Conservation (phyloP, 495 filamentous ascomycete species). For the Glonium stellatum region DNA sequence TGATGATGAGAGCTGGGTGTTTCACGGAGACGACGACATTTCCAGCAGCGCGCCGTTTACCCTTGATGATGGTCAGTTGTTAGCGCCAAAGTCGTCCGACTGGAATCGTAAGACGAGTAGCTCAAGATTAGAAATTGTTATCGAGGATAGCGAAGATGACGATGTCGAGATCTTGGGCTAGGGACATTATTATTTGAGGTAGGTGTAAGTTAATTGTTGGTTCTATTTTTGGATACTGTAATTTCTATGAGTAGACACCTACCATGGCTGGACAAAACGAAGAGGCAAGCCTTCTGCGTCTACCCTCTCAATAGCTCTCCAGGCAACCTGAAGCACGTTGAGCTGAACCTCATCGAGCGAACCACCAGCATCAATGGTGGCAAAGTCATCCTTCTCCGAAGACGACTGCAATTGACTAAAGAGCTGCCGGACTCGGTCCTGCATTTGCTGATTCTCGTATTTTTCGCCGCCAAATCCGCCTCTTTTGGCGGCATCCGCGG, state of each 20-base stretch:
- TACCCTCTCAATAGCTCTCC: slow-evolving; percentile 34
- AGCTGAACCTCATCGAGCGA: slow-evolving; percentile 27
- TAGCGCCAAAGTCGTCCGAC: background rate
- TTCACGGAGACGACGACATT: slow-evolving; percentile 4
- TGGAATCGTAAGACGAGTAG: slow-evolving; percentile 24
- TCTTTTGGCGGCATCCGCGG: slow-evolving; percentile 61
- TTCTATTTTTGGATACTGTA: background rate
- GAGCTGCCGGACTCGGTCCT: slow-evolving; percentile 65
- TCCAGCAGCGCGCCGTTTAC: background rate
- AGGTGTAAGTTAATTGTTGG: background rate
- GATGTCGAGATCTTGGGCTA: slow-evolving; percentile 46
- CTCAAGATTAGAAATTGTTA: slow-evolving; percentile 39
- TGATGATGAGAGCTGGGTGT: slow-evolving; percentile 3
- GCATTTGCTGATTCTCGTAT: slow-evolving; percentile 83
- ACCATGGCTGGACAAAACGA: slow-evolving; percentile 40
- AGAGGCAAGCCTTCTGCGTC: slow-evolving; percentile 36
- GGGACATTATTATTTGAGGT: slow-evolving; percentile 4
- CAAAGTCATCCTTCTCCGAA: slow-evolving; percentile 31
- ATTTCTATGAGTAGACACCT: background rate
- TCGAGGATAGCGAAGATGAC: slow-evolving; percentile 59
- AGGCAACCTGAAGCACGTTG: slow-evolving; percentile 11
- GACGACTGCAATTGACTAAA: slow-evolving; percentile 42
- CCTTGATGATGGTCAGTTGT: background rate
- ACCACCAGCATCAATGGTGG: slow-evolving; percentile 46
- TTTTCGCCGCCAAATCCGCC: slow-evolving; percentile 83